Evolutionary conservation across 805 yeast genomes (phyloP), one percentile per base, ranked within the genome.

Genomic region (Kuraishia ogatae): DNA sequence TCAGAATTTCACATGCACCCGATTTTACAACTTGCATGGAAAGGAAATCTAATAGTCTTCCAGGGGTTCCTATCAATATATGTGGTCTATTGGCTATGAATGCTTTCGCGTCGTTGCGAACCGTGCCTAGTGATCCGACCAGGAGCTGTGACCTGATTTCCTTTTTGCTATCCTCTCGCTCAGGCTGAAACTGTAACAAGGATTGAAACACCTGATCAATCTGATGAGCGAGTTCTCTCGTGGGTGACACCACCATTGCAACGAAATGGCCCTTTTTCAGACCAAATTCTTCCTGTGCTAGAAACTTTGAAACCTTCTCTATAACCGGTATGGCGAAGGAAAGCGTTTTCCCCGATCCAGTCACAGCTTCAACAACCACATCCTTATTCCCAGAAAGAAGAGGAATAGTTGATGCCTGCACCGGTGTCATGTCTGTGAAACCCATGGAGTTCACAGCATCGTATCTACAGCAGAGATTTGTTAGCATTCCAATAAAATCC

Each of bases 331-430:
- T 77, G 3, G 84, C 82, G 72, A 88, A 94, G 2, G 97, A 87
- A n/a, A 92, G 68, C 0, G 99, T 94, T 67, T 94, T 94, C n/a
- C 99, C 99, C 0, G 97, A 91, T 0, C 99, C 99, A 0, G 99
- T 94, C 1, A 90, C 97, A 0, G 97, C 96, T 66, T 94, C 97
- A 1, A 91, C 98, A 8, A 94, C 94, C 2, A 94, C 97, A 70
- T 94, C 99, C 64, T 93, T 93, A 65, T 91, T 87, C 20, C 83
- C 83, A 22, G 85, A 70, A 60, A 94, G 80, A 57, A 92, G 72
- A 0, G 99, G 99, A 52, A 94, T 87, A 0, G 96, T 85, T 0
- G 97, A 82, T 0, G 99, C 98, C 66, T 94, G 99, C 0, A 94
- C 99, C 0, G 99, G 97, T 0, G 99, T 94, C 97, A 93, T 90